Conservation (phyloP, 345 rosid species). For the Leavenworthia alabamica region DNA sequence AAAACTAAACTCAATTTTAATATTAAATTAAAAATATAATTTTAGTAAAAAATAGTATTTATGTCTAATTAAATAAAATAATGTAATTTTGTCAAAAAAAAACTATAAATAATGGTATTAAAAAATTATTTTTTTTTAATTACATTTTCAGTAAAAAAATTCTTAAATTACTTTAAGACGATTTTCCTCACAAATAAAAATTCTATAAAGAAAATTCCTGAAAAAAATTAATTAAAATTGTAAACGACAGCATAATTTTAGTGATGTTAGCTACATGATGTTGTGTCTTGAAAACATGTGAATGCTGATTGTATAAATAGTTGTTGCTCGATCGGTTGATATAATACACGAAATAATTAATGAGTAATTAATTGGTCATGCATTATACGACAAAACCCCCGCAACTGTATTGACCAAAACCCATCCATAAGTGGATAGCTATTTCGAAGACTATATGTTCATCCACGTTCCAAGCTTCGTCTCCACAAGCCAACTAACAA, state of each 20-base stretch:
- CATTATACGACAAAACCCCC: constrained; percentile 26
- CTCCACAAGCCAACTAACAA: constrained; percentile 32
- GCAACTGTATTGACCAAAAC: constrained; percentile 27
- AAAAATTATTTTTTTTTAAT: too few species aligned
- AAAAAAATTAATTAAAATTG: background rate
- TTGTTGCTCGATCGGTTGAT: constrained; percentile 15
- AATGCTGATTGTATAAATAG: constrained; percentile 15
- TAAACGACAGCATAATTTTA: background rate
- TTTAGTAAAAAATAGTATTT: too few species aligned
- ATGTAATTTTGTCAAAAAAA: too few species aligned
- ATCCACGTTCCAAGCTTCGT: constrained; percentile 28
- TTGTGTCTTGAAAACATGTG: constrained; percentile 25
- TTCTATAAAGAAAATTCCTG: background rate
- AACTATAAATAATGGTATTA: too few species aligned
- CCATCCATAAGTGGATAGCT: constrained; percentile 24
- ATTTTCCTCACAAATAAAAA: background rate
- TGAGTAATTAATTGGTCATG: constrained; percentile 23
- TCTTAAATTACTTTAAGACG: background rate
- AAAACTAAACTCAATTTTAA: too few species aligned
- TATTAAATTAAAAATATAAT: too few species aligned
- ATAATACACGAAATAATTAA: constrained; percentile 25
- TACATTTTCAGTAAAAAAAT: too few species aligned
- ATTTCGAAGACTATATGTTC: constrained; percentile 23
- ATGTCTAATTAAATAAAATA: too few species aligned
- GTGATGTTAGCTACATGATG: constrained; percentile 23